Evolutionary conservation across 1,139 yeast species (phyloP), one percentile per base, ranked within the genome.

Genomic region (Diutina catenulata): DNA sequence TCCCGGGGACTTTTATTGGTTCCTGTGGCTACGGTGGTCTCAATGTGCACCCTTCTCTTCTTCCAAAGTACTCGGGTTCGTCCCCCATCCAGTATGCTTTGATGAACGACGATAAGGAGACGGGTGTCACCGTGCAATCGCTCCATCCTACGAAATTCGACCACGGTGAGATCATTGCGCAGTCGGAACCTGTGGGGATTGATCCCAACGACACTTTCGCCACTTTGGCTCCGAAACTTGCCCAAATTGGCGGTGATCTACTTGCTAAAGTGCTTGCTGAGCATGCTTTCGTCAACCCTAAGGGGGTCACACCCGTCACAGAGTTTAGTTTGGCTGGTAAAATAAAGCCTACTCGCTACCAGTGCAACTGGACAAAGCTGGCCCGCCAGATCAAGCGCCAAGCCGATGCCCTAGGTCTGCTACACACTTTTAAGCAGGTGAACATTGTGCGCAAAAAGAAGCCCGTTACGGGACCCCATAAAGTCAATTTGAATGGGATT

Each of bases 111-210:
- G 91, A 81, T 45, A 33, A 45, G 1, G 45, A 41, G 22, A 80
- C 97, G 0, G 98, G 98, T 0, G 94, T 86, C 9, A 74, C 96
- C 0, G 71, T 93, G 0, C 99, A 91, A 54, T 83, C 95, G 0
- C 57, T 91, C 15, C 95, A 91, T 52, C 95, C 96, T 0, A 70
- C 80, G 1, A 70, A 78, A 50, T 91, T 91, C 49, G 99, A 91
- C 49, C 67, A 62, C 33, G 99, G 99, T 1, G 63, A 67, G 5
- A 70, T 91, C 0, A 52, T 91, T 1, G 54, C 65, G n/a, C 93
- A 80, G 46, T 67, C 82, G 1, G 53, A 53, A 0, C 63, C 56
- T 24, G 45, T 75, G 0, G 48, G 55, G 0, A 61, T 79, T 2
- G 31, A 40, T 9, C 44, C 51, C 16, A 31, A 54, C 29, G 83